Evolutionary conservation across 2,329 filamentous ascomycete species (phyloP), one percentile per base, ranked within the genome.

Genomic region (Lachnellula arida): DNA sequence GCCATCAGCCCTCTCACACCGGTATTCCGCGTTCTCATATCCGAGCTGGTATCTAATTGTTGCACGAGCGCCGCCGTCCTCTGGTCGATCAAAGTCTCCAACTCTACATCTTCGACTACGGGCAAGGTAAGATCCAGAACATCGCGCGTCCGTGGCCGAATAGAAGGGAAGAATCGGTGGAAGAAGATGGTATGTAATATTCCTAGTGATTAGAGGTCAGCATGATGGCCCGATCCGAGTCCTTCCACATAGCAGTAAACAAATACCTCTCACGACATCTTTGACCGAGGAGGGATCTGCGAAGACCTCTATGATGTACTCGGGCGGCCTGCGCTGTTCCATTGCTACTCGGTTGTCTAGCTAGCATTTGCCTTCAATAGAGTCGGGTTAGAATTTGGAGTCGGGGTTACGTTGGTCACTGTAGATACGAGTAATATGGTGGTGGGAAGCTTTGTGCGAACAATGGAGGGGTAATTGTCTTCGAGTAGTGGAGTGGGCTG

Each of bases 161-260:
- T 82, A 56, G 90, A 86, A 55, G 91, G 91, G 78, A 97, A 97
- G 82, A 93, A 96, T 69, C 94, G 88, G 77, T 97, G 92, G 81
- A 97, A 97, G 84, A 97, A 99, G 72, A 97, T 97, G 50, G 92
- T 95, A 73, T 97, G 92, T 49, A 97, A 82, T 71, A 97, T 89
- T 61, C 89, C 93, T 96, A 67, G 39, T 19, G 23, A 49, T 46
- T 23, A 49, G 34, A 54, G 40, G 40, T 58, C 39, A 57, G 59
- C 46, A n/a, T 44, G 44, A 49, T 55, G 39, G 14, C 37, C 37
- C 9, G 15, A 32, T 49, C 48, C 32, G 48, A 35, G n/a, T 25
- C 46, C 46, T 35, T 46, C 43, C 35, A 35, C 19, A 49, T 39
- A 28, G 46, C 47, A 51, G 43, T 40, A 39, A 53, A 37, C 40